Conservation (phyloP, 306 rosid species). For the Luffa aegyptiaca region DNA sequence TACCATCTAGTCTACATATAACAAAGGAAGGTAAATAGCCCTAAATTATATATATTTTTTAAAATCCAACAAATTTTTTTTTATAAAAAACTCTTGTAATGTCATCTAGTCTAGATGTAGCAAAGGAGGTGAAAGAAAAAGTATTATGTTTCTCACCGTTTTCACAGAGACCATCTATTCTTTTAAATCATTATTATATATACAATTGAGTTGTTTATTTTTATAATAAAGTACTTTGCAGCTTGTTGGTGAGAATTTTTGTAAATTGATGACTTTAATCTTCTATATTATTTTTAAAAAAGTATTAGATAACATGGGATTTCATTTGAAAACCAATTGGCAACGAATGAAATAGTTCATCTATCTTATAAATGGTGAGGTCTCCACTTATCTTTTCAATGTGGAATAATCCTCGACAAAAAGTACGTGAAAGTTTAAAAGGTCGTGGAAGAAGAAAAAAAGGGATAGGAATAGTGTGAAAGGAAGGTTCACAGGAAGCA, state of each 20-base stretch:
- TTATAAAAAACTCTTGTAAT: too few species aligned
- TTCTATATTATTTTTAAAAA: not conserved
- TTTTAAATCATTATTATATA: not conserved
- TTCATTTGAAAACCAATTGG: too few species aligned
- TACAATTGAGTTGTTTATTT: not conserved
- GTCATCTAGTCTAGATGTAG: not conserved
- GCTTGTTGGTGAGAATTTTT: not conserved
- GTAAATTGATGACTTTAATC: not conserved
- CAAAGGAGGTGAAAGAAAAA: not conserved
- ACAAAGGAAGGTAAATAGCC: too few species aligned
- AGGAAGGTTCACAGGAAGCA: not conserved
- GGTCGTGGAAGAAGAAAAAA: not conserved
- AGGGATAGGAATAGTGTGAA: not conserved
- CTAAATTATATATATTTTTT: too few species aligned
- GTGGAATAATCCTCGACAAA: too few species aligned
- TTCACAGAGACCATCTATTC: not conserved
- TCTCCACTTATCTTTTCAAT: too few species aligned
- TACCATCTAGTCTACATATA: not conserved
- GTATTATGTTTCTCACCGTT: not conserved
- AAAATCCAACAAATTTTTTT: too few species aligned
- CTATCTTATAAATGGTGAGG: too few species aligned
- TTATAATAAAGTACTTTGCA: not conserved
- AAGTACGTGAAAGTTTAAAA: not conserved
- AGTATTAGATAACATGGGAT: too few species aligned
- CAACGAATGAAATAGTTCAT: too few species aligned